Percentiles rank a stretch among this genome's conserved stretches.
Evolutionary conservation across 2,329 filamentous ascomycete species (phyloP).

Genomic region (Diatrype stigma): DNA sequence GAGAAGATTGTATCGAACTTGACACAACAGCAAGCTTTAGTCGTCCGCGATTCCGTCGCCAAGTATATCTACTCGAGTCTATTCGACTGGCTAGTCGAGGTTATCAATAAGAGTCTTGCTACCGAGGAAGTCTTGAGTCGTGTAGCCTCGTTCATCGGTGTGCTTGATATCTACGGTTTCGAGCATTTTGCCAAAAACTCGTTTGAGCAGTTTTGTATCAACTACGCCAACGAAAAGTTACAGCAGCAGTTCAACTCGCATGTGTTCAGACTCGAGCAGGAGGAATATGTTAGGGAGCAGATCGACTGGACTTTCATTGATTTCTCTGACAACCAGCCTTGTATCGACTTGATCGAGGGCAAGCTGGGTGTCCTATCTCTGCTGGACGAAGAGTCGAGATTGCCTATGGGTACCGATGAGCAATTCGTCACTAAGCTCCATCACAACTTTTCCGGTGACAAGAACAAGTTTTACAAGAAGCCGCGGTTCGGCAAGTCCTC

Average conservation of each 20-base stretch:
- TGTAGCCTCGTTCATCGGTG: slow-evolving; percentile 89
- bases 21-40: slow-evolving; percentile 85
- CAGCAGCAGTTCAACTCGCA: slow-evolving; percentile 99
- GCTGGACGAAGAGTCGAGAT: slow-evolving; percentile 89
- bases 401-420: slow-evolving; percentile 96
- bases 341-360: slow-evolving; percentile 96
- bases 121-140: slow-evolving; percentile 80
- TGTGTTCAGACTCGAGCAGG: slow-evolving; percentile 98
- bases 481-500: slow-evolving; percentile 94
- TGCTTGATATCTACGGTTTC: slow-evolving; percentile 98
- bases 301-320: slow-evolving; percentile 99
- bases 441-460: slow-evolving; percentile 84
- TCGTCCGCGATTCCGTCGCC: slow-evolving; percentile 94
- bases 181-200: slow-evolving; percentile 99
- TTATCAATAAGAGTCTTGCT: slow-evolving; percentile 86
- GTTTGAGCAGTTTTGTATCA: slow-evolving; percentile 99
- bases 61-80: slow-evolving; percentile 98
- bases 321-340: slow-evolving; percentile 98
- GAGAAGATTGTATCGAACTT: slow-evolving; percentile 98
- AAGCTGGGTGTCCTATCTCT: slow-evolving; percentile 91
- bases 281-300: slow-evolving; percentile 92
- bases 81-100: slow-evolving; percentile 99
- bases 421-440: slow-evolving; percentile 96
- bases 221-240: slow-evolving; percentile 98
- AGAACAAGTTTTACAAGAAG: slow-evolving; percentile 98